Base-by-base conservation (phyloP, 805 yeast genomes). In the Wickerhamomyces silvicola region DNA sequence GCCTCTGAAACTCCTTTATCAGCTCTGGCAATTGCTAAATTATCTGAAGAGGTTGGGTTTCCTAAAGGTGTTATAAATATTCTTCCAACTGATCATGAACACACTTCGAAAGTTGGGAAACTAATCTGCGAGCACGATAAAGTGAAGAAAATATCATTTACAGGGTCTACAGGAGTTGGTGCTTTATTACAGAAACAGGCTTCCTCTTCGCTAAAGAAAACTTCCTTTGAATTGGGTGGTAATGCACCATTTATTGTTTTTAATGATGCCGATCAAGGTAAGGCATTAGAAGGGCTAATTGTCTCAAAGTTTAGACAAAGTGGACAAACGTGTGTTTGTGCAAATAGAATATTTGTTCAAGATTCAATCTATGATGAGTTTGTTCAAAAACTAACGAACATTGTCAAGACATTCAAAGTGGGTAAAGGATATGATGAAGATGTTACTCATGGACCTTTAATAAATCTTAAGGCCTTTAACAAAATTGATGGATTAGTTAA, bases 311-410 rank as follows among this genome's bases (percentile, higher is more conserved):
- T 81, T 59, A 69, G 92, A 52, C 79, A 81, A 18, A 69, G 80
- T 26, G 92, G 92, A 39, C 92, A 82, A 58, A 81, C 88, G 5
- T 83, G 94, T 59, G 81, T 81, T 24, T 80, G 87, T 53, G 86
- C 87, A 28, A 81, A 81, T 58, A 66, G 88, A 49, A 53, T 81
- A 28, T 81, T 68, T 49, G 69, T 81, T 21, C 92, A 83, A 48
- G 68, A 65, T 27, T 61, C 62, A 9, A 53, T 83, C n/a, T 78
- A 81, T 46, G 85, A 78, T 33, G 65, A 72, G 47, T 80, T 81
- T 44, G 59, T 72, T 7, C 52, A 56, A 27, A 66, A 57, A 45
- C 63, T 82, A 33, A 61, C 66, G 8, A 70, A 51, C 6, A 66
- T 59, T 37, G 68, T 75, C n/a, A 26, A 41, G 12, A 32, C 59